Conservation (phyloP, 306 rosid species). For the Chamaecrista fasciculata region DNA sequence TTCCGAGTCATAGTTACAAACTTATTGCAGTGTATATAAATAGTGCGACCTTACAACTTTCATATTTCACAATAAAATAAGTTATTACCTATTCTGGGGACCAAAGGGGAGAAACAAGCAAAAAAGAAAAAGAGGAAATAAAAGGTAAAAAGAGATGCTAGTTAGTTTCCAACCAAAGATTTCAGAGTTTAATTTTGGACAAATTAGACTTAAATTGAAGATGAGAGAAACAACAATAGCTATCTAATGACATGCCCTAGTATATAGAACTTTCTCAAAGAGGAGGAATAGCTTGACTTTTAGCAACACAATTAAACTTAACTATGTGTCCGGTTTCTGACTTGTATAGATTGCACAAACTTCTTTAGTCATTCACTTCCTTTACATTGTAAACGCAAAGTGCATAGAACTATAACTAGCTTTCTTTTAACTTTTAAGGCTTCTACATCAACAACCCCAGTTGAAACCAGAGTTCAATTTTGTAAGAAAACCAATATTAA, state of each 20-base stretch:
- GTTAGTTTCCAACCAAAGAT: background rate
- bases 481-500: background rate
- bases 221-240: background rate
- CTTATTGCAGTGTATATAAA: background rate
- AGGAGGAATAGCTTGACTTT: background rate
- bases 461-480: background rate
- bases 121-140: background rate
- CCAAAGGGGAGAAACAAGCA: background rate
- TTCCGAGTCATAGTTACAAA: background rate
- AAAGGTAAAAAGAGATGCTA: background rate
- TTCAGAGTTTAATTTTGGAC: background rate
- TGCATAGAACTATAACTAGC: background rate
- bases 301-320: background rate
- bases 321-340: background rate
- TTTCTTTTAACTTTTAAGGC: background rate
- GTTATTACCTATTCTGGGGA: background rate
- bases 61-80: background rate
- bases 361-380: background rate
- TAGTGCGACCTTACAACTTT: background rate
- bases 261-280: background rate
- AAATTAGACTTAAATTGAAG: background rate
- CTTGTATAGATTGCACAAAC: background rate
- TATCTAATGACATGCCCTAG: background rate
- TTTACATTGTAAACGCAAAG: background rate
- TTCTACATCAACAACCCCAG: background rate